Base-by-base conservation (phyloP, 768 basidiomycete genomes). In the Peribolospora baueri region DNA sequence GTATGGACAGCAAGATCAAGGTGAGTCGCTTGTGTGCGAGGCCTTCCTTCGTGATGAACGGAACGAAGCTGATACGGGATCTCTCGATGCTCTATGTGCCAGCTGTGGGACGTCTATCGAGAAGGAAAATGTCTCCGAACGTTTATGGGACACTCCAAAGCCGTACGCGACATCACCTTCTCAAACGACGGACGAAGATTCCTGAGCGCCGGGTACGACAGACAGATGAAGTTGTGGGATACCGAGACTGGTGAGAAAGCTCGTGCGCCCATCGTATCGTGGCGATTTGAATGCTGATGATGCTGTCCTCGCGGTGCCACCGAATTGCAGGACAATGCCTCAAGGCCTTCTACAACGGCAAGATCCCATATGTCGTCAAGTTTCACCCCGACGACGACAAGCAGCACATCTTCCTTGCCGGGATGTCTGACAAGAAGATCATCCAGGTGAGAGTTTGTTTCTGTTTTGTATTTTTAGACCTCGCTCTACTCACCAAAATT, bases 371-470 rank as follows among this genome's bases (percentile, higher is more conserved):
- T 66, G 87, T 91, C 52, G 74, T 97, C 54, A 78, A 80, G 54
- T 98, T 95, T 73, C 84, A 97, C 66, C 93, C 93, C 5, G 91
- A 93, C 65, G 75, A 82, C 55, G 88, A 95, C 63, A 95, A 95
- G 67, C 88, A 95, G 65, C 72, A 93, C 65, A 81, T 90, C 52
- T 97, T 95, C 72, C 72, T 97, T 49, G 91, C 91, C 51, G 93
- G 93, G 58, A 98, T 97, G 93, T 84, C 82, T 46, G 90, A 97
- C 70, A 97, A 97, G 72, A 97, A 95, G 70, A 93, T 98, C 60
- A 84, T 97, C 45, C 91, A 95, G 75, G 90, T 87, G 63, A 56
- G 74, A 62, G 48, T 48, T 45, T 13, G 13, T 14, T 13, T 46
- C 42, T 9, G 11, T 0, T 13, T 3, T 6, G 48, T 10, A 8